Evolutionary conservation across 306 rosid genomes (phyloP).

Genomic region (Amphicarpaea edgeworthii): DNA sequence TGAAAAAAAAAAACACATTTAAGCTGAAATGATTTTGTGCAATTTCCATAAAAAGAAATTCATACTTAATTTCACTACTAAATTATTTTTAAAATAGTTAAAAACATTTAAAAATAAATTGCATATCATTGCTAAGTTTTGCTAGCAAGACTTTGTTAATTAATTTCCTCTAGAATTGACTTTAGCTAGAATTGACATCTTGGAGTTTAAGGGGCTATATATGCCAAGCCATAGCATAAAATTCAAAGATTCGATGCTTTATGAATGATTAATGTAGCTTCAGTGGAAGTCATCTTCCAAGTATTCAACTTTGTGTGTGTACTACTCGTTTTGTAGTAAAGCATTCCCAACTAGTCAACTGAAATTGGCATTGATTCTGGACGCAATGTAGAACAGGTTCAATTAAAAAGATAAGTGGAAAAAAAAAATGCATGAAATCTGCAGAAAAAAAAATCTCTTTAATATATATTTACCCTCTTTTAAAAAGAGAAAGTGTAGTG

Average conservation of each 20-base stretch:
- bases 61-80: too few relatives aligned
- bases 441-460: too few relatives aligned
- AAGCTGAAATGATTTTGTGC: too few relatives aligned
- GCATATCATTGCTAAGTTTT: too few relatives aligned
- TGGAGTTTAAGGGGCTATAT: constrained; percentile 13
- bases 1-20: too few relatives aligned
- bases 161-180: too few relatives aligned
- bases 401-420: background rate
- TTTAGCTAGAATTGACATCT: background rate
- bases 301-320: background rate
- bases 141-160: too few relatives aligned
- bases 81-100: too few relatives aligned
- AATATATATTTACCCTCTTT: background rate
- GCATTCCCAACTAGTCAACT: background rate
- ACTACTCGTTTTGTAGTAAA: background rate
- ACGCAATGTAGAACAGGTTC: constrained; percentile 31
- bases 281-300: constrained; percentile 45
- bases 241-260: constrained; percentile 54
- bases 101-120: too few relatives aligned
- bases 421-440: too few relatives aligned
- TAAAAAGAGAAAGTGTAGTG: too few relatives aligned
- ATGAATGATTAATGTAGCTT: constrained; percentile 40
- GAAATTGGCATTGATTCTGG: constrained; percentile 17
- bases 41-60: too few relatives aligned
- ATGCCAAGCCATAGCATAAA: background rate